Percentiles rank a stretch among this genome's conserved stretches.
phyloP scores from a whole-genome alignment of 805 yeast genomes.

The Pichia kluyveri region DNA sequence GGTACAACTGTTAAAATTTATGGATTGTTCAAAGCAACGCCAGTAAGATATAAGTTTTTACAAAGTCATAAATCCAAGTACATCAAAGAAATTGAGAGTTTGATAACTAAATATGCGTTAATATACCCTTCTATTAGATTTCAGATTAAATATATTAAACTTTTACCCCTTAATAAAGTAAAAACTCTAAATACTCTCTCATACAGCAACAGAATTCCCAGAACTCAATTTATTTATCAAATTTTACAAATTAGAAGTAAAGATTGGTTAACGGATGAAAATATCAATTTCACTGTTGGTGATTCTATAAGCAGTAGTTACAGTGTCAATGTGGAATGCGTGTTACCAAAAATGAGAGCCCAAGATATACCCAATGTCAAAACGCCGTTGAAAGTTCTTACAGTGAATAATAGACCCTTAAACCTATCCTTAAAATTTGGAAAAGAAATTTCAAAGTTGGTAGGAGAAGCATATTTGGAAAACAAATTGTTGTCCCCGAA shows the following conservation, averaged over 20 bases:
- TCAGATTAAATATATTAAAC: conserved; percentile 16
- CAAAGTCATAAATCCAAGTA: conserved; percentile 19
- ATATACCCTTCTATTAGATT: conserved; percentile 25
- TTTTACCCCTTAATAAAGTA: conserved; percentile 11
- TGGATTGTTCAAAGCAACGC: conserved; percentile 25
- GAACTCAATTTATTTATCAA: conserved; percentile 9
- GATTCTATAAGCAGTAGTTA: not conserved
- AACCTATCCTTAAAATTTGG: conserved; percentile 24
- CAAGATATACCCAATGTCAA: conserved; percentile 19
- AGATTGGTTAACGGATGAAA: conserved; percentile 13
- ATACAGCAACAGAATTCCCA: conserved; percentile 7
- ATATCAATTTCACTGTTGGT: not conserved
- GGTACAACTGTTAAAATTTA: conserved; percentile 31
- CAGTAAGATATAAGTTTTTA: conserved; percentile 27
- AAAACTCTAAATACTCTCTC: conserved; percentile 7
- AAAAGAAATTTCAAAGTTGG: conserved; percentile 15
- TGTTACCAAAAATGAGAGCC: conserved; percentile 29
- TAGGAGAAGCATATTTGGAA: conserved; percentile 20
- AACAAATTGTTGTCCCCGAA: conserved; percentile 22
- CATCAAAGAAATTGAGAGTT: conserved; percentile 16
- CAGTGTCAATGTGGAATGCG: conserved; percentile 9
- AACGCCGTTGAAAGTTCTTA: conserved; percentile 19
- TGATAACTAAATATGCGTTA: conserved; percentile 27
- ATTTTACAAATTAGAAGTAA: conserved; percentile 13
- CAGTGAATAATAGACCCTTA: conserved; percentile 28